phyloP scores from a whole-genome alignment of 192 early-diverging fungal genomes.

The Coemansia sp. region DNA sequence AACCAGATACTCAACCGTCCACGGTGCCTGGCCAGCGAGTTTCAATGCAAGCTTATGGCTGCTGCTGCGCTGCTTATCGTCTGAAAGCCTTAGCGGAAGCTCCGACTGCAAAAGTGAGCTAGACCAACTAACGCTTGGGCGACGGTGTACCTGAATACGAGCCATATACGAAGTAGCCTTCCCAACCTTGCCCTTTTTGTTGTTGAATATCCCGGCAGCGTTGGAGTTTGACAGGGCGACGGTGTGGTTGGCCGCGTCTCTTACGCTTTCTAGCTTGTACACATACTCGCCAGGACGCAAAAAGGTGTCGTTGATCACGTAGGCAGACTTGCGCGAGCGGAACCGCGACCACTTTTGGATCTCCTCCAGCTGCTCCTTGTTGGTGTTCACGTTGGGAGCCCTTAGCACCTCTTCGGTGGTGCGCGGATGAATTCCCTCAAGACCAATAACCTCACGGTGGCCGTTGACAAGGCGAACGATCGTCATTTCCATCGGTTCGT shows the following conservation, averaged over 20 bases:
- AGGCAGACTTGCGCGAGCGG: slow-evolving; percentile 20
- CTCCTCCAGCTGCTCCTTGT: slow-evolving; percentile 2
- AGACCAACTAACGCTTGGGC: slow-evolving; percentile 31
- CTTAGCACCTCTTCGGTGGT: slow-evolving; percentile 5
- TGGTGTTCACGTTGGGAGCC: background rate
- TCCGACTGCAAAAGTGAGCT: slow-evolving; percentile 13
- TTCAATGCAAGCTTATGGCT: slow-evolving; percentile 26
- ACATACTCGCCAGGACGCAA: slow-evolving; percentile 50
- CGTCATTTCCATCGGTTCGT: slow-evolving; percentile 47
- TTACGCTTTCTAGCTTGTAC: slow-evolving; percentile 45
- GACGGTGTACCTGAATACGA: slow-evolving; percentile 38
- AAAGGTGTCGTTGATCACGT: slow-evolving; percentile 48
- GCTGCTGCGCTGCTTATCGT: slow-evolving; percentile 42
- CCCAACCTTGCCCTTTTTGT: slow-evolving; percentile 10
- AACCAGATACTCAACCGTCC: slow-evolving; percentile 42
- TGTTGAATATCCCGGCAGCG: slow-evolving; percentile 18
- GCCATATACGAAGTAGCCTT: slow-evolving; percentile 42
- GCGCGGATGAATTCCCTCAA: slow-evolving; percentile 32
- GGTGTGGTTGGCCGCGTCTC: slow-evolving; percentile 49
- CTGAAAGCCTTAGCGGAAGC: slow-evolving; percentile 37
- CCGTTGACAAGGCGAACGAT: slow-evolving; percentile 50
- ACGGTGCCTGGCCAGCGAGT: slow-evolving; percentile 37
- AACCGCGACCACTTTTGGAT: slow-evolving; percentile 29
- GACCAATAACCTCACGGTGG: slow-evolving; percentile 44
- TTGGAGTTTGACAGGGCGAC: slow-evolving; percentile 22